These are phyloP conservation scores for Mariannaea sp. DNA, from an alignment of 2,329 filamentous ascomycete species.

Conservation along the genomic window DNA sequence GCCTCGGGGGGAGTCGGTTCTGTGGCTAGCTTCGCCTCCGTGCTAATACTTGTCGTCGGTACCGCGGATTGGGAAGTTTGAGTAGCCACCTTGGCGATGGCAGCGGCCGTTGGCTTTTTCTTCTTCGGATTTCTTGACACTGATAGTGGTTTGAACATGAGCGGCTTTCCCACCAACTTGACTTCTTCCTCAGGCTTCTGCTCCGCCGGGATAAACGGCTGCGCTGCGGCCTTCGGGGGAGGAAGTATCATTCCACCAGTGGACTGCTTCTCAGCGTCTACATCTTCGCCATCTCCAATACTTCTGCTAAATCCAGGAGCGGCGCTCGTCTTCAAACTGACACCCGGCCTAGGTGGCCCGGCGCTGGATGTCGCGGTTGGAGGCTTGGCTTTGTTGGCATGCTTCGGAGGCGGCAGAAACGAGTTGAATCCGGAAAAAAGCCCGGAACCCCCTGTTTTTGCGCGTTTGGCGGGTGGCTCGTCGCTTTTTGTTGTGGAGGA, in stretches of 20 bases:
- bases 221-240: constrained; percentile 47
- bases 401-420: constrained; percentile 84
- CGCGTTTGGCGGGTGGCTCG: constrained; percentile 70
- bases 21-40: constrained; percentile 26
- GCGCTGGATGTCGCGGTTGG: constrained; percentile 39
- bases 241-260: constrained; percentile 42
- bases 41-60: constrained; percentile 20
- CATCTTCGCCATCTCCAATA: constrained; percentile 31
- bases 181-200: constrained; percentile 66
- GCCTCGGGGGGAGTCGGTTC: constrained; percentile 30
- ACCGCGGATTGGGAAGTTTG: constrained; percentile 15
- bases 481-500: constrained; percentile 38
- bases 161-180: constrained; percentile 75
- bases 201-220: constrained; percentile 58
- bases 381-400: constrained; percentile 44
- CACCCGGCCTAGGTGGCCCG: constrained; percentile 30
- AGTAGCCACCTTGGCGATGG: constrained; percentile 18
- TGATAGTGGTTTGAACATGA: constrained; percentile 89
- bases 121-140: constrained; percentile 79
- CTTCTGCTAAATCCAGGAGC: constrained; percentile 80
- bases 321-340: constrained; percentile 82
- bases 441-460: constrained; percentile 60
- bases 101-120: constrained; percentile 50
- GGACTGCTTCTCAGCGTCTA: constrained; percentile 26
- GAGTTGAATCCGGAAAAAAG: constrained; percentile 84